A percentile compares a stretch with the other conserved stretches of the same genome.
phyloP scores from a whole-genome alignment of 2,329 filamentous ascomycete species.

The Sporothrix sp. region DNA sequence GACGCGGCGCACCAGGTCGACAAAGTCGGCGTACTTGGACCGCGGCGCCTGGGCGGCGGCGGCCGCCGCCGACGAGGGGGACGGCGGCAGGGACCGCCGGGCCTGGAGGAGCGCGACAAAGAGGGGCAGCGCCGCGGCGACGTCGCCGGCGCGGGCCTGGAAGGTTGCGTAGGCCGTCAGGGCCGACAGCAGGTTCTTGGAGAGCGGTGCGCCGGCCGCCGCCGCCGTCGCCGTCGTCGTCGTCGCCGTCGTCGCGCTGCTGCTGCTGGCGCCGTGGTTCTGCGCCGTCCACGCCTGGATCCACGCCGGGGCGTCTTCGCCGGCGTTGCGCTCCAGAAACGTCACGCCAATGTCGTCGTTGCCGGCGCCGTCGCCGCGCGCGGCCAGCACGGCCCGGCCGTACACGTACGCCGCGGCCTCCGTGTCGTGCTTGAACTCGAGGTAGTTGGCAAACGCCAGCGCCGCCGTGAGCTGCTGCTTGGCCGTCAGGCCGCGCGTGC shows the following conservation, averaged over 20 bases:
- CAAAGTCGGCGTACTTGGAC: not conserved
- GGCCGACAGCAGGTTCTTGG: conserved; percentile 62
- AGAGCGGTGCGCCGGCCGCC: conserved; percentile 38
- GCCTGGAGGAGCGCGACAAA: conserved; percentile 77
- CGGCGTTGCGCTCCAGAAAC: conserved; percentile 5
- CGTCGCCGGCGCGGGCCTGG: conserved; percentile 58
- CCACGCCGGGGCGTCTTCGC: conserved; percentile 5
- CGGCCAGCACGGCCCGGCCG: conserved; percentile 10
- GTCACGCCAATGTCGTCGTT: not conserved
- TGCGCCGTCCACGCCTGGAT: conserved; percentile 12
- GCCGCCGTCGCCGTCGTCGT: conserved; percentile 28
- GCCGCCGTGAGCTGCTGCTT: conserved; percentile 73
- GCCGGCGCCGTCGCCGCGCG: not conserved
- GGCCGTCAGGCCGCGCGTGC: conserved; percentile 67
- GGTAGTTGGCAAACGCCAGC: conserved; percentile 73
- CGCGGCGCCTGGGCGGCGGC: not conserved
- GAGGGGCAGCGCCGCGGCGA: conserved; percentile 65
- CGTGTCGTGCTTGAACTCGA: conserved; percentile 59
- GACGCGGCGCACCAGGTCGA: not conserved
- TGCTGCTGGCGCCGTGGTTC: conserved; percentile 35
- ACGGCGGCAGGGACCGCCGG: conserved; percentile 49
- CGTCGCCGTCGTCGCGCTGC: conserved; percentile 19
- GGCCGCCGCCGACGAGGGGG: conserved; percentile 8
- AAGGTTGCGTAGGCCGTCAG: conserved; percentile 72
- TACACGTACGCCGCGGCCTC: conserved; percentile 14